These are phyloP conservation scores for Poa annua DNA, from an alignment of 176 grass and related monocot species.

Conservation along the genomic window DNA sequence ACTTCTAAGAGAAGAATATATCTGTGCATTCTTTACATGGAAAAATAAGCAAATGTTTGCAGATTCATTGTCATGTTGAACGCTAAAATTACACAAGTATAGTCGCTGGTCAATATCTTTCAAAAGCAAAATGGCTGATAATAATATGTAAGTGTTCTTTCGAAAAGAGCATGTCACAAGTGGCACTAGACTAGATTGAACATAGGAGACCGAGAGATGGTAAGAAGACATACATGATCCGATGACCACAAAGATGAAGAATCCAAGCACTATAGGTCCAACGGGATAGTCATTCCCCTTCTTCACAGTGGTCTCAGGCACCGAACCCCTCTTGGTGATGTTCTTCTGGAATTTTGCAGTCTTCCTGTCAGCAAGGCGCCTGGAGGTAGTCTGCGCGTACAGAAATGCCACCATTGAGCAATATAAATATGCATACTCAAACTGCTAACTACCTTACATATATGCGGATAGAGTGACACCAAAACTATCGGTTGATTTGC, in stretches of 20 bases:
- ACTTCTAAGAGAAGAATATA: not conserved
- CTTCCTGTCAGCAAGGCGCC: constrained; percentile 67
- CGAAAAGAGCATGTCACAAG: not conserved
- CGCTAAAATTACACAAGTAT: not conserved
- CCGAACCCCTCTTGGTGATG: constrained; percentile 66
- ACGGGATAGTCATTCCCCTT: constrained; percentile 73
- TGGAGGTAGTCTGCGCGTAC: constrained; percentile 58
- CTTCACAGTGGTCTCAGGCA: constrained; percentile 63
- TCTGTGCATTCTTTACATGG: not conserved
- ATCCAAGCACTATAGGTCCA: constrained; percentile 59
- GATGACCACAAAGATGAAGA: constrained; percentile 69
- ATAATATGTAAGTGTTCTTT: not conserved
- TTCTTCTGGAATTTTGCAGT: constrained; percentile 69
- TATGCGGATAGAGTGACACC: not conserved
- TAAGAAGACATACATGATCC: constrained; percentile 63
- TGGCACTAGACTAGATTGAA: not conserved
- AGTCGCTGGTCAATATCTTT: not conserved
- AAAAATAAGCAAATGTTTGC: not conserved
- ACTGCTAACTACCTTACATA: not conserved
- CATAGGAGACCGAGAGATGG: not conserved
- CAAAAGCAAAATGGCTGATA: not conserved
- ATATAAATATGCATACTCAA: not conserved
- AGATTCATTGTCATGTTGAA: not conserved
- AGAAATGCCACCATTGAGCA: constrained; percentile 21
- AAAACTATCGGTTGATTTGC: not conserved